phyloP scores from a whole-genome alignment of 2,329 filamentous ascomycete species.

The Diaporthe sp. region DNA sequence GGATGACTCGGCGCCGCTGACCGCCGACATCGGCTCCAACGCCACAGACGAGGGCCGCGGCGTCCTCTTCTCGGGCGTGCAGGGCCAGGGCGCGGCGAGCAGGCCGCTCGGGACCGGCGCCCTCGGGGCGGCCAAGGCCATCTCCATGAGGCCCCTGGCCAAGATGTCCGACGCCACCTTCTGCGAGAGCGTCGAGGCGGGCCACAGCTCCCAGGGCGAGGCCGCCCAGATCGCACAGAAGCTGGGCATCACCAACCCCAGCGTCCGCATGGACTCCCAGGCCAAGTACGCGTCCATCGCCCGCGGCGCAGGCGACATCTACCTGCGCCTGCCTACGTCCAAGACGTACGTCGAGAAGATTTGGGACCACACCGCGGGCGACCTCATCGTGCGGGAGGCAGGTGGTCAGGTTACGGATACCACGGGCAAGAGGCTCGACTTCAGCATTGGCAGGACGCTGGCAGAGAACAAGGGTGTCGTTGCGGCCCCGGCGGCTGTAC shows the following conservation, averaged over 20 bases:
- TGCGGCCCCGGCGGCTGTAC: constrained; percentile 82
- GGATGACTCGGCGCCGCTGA: constrained; percentile 78
- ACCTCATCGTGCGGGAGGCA: constrained; percentile 92
- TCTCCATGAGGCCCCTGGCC: constrained; percentile 81
- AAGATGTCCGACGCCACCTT: constrained; percentile 87
- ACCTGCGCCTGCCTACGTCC: constrained; percentile 83
- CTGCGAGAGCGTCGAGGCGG: constrained; percentile 96
- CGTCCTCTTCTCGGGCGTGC: constrained; percentile 87
- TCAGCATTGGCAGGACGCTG: constrained; percentile 86
- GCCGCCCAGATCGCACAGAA: constrained; percentile 85
- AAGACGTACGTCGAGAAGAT: constrained; percentile 98
- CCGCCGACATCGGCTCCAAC: constrained; percentile 77
- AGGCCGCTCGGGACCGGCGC: constrained; percentile 72
- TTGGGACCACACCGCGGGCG: constrained; percentile 97
- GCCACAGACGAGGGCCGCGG: constrained; percentile 82
- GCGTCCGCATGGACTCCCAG: constrained; percentile 96
- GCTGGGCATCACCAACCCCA: constrained; percentile 88
- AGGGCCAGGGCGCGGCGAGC: constrained; percentile 83
- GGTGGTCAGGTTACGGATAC: constrained; percentile 93
- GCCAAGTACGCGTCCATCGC: constrained; percentile 98
- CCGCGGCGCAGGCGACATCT: constrained; percentile 92
- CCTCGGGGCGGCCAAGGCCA: constrained; percentile 68
- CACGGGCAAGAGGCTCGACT: constrained; percentile 85
- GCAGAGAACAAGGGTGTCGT: constrained; percentile 93
- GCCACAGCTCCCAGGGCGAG: constrained; percentile 89